These are phyloP conservation scores for Leccinum insolens DNA, from an alignment of 1,284 basidiomycete species.

Conservation along the genomic window DNA sequence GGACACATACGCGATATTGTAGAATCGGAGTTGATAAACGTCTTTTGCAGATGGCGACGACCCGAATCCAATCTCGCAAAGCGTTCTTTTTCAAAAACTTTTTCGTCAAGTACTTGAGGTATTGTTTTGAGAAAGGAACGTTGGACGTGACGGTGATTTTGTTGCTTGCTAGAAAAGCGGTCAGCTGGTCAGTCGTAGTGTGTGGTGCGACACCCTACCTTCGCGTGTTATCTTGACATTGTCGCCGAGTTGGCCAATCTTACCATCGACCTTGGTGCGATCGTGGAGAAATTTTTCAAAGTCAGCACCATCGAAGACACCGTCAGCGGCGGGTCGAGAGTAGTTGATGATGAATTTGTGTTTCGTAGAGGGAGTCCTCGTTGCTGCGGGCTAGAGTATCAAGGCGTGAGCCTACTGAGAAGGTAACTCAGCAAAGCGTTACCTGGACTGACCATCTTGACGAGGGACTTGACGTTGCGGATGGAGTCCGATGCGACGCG, in stretches of 20 bases:
- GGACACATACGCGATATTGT: conserved; percentile 84
- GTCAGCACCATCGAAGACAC: conserved; percentile 89
- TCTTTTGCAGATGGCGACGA: conserved; percentile 85
- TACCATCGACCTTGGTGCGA: conserved; percentile 86
- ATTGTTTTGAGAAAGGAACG: conserved; percentile 90
- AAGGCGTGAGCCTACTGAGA: conserved; percentile 86
- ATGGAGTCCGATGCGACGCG: conserved; percentile 32
- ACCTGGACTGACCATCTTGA: conserved; percentile 72
- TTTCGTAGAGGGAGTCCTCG: conserved; percentile 70
- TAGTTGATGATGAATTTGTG: conserved; percentile 97
- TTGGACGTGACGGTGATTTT: conserved; percentile 82
- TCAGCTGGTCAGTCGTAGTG: conserved; percentile 1
- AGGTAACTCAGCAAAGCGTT: conserved; percentile 88
- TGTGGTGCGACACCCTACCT: conserved; percentile 46
- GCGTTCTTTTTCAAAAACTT: conserved; percentile 94
- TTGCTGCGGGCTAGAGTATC: conserved; percentile 60
- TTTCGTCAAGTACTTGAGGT: conserved; percentile 94
- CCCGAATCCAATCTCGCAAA: conserved; percentile 86
- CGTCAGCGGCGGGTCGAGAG: conserved; percentile 88
- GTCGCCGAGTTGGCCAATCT: conserved; percentile 87
- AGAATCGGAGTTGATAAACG: conserved; percentile 89
- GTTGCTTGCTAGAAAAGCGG: conserved; percentile 52
- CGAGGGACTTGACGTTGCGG: conserved; percentile 15
- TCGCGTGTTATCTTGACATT: conserved; percentile 81
- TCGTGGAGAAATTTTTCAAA: conserved; percentile 96